These are phyloP conservation scores for Xylaria hypoxylon DNA, from an alignment of 2,329 filamentous ascomycete species.

Conservation along the genomic window DNA sequence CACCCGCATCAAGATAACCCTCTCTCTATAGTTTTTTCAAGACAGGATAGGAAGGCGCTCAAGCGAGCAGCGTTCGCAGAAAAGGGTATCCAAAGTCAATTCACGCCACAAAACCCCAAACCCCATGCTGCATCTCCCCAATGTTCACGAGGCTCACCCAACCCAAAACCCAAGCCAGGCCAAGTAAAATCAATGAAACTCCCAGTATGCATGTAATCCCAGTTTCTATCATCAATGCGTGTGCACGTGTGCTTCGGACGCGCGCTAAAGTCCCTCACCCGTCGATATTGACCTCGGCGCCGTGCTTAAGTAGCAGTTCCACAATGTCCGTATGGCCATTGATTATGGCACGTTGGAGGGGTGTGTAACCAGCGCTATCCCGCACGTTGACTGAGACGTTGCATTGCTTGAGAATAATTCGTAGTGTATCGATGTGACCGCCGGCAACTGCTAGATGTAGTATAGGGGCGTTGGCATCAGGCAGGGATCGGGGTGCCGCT, in stretches of 20 bases:
- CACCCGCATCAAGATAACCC: constrained; percentile 27
- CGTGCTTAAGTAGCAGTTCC: constrained; percentile 42
- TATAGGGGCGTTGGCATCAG: constrained; percentile 43
- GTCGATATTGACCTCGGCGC: constrained; percentile 40
- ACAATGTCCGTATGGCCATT: constrained; percentile 46
- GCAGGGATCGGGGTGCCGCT: constrained; percentile 39
- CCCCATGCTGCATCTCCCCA: constrained; percentile 15
- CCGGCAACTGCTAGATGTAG: constrained; percentile 44
- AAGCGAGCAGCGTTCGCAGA: constrained; percentile 33
- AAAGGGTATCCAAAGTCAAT: constrained; percentile 42
- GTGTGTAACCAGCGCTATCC: constrained; percentile 43
- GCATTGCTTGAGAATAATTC: constrained; percentile 44
- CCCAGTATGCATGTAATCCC: constrained; percentile 39
- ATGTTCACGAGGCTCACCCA: constrained; percentile 19
- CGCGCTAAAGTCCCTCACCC: constrained; percentile 25
- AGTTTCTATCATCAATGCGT: constrained; percentile 35
- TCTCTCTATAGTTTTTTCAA: constrained; percentile 28
- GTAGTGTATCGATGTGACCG: constrained; percentile 44
- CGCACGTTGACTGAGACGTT: constrained; percentile 43
- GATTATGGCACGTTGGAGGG: constrained; percentile 44
- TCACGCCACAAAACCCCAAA: constrained; percentile 34
- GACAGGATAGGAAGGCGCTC: constrained; percentile 38
- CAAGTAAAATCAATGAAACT: constrained; percentile 35
- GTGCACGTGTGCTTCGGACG: constrained; percentile 27
- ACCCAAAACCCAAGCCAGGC: constrained; percentile 25